These are phyloP conservation scores for Gossypium sturtianum DNA, from an alignment of 345 rosid species.

Conservation along the genomic window DNA sequence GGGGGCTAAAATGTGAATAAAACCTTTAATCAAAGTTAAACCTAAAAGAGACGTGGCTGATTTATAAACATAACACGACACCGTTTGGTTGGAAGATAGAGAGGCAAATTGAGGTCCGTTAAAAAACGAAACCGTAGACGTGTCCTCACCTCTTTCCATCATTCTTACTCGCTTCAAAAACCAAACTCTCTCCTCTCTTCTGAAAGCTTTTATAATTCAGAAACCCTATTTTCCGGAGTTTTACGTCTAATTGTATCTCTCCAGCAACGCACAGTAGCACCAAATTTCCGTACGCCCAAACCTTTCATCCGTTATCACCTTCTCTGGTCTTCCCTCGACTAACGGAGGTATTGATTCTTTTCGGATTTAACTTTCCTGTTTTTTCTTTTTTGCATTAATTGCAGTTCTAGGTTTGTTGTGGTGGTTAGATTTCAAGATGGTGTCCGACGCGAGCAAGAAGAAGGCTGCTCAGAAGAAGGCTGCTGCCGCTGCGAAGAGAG, in stretches of 20 bases:
- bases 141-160: not conserved
- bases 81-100: not conserved
- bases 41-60: not conserved
- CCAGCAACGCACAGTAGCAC: not conserved
- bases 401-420: not conserved
- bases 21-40: not conserved
- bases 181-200: not conserved
- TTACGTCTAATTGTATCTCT: no score
- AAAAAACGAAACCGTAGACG: conserved; percentile 1
- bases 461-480: conserved; percentile 99
- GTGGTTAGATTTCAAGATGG: conserved; percentile 44
- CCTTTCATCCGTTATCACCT: conserved; percentile 1
- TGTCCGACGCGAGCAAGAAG: conserved; percentile 99
- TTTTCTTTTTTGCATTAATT: not conserved
- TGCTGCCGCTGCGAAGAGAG: conserved; percentile 93
- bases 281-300: not conserved
- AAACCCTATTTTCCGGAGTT: conserved; percentile 11
- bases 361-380: not conserved
- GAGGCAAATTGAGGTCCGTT: not conserved
- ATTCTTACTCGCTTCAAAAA: not conserved
- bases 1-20: no score
- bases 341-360: not conserved
- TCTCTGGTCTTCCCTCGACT: not conserved
- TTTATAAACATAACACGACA: not conserved
- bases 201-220: not conserved